These are phyloP conservation scores for Forsythia suspensa DNA, from an alignment of 257 asterid species.

Conservation along the genomic window DNA sequence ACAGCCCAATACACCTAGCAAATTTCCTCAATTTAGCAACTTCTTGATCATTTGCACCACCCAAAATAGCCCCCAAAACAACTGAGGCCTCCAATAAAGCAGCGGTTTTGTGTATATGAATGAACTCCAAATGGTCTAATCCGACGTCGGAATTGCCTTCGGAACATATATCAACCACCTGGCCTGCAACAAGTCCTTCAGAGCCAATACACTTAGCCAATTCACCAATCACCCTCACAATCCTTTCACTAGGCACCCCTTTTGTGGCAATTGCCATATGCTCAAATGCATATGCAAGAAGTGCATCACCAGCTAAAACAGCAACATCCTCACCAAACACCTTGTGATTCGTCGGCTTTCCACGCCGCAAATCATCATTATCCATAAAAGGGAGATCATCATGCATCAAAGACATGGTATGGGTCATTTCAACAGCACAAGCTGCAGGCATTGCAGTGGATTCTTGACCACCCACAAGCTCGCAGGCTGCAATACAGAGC, in stretches of 20 bases:
- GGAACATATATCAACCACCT: conserved; percentile 48
- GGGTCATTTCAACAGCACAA: conserved; percentile 69
- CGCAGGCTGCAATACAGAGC: conserved; percentile 62
- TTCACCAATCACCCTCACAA: conserved; percentile 39
- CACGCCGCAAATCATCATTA: conserved; percentile 58
- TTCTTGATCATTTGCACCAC: conserved; percentile 47
- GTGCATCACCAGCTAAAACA: conserved; percentile 59
- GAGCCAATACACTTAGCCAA: conserved; percentile 48
- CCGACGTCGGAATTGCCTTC: conserved; percentile 50
- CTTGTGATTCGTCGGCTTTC: conserved; percentile 63
- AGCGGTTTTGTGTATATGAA: conserved; percentile 62
- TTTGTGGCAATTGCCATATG: conserved; percentile 42
- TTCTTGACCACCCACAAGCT: conserved; percentile 56
- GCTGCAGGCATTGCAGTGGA: conserved; percentile 59
- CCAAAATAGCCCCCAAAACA: conserved; percentile 59
- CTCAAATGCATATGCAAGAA: conserved; percentile 52
- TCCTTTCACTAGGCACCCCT: conserved; percentile 33
- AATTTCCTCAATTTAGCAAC: conserved; percentile 48
- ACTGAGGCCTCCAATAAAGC: conserved; percentile 56
- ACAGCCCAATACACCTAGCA: conserved; percentile 51
- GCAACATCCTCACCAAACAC: conserved; percentile 53
- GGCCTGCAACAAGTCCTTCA: conserved; percentile 58
- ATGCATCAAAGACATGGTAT: conserved; percentile 67
- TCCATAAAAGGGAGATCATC: conserved; percentile 80
- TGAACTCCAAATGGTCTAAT: conserved; percentile 50